Percentiles rank a stretch among this genome's conserved stretches.
Conservation (phyloP, 148 eudicot species). For the Camellia granthamiana region DNA sequence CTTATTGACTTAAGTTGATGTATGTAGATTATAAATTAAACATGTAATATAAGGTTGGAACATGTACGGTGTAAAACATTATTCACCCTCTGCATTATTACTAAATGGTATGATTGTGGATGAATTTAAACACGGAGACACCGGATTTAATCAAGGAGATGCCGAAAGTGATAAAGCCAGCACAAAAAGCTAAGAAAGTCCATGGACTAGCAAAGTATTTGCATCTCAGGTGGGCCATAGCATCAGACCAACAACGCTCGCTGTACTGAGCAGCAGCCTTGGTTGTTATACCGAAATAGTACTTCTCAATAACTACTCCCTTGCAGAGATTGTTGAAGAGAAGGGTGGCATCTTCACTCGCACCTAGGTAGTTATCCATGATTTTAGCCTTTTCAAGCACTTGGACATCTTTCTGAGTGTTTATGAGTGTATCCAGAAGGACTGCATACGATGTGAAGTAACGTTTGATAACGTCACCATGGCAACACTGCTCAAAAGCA, state of each 20-base stretch:
- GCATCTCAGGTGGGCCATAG: neutral
- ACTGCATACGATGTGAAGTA: neutral
- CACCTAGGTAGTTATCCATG: neutral
- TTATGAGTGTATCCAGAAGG: neutral
- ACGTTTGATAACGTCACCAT: no score
- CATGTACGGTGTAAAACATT: no score
- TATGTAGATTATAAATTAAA: no score
- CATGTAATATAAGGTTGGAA: no score
- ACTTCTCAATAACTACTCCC: neutral
- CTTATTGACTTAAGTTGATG: no score
- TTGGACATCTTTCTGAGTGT: constrained; percentile 1
- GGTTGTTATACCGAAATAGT: neutral
- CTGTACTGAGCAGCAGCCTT: neutral
- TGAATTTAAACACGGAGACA: no score
- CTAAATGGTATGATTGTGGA: no score
- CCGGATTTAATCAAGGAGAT: neutral
- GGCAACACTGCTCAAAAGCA: constrained; percentile 4
- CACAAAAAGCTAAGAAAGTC: neutral
- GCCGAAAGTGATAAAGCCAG: neutral
- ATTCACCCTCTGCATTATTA: no score
- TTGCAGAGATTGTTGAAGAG: neutral
- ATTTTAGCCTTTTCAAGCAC: neutral
- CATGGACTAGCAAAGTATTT: neutral
- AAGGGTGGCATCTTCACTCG: neutral
- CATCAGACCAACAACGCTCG: neutral